Evolutionary conservation across 108 stramenopile species (phyloP).

Genomic region (Fistulifera pelliculosa): DNA sequence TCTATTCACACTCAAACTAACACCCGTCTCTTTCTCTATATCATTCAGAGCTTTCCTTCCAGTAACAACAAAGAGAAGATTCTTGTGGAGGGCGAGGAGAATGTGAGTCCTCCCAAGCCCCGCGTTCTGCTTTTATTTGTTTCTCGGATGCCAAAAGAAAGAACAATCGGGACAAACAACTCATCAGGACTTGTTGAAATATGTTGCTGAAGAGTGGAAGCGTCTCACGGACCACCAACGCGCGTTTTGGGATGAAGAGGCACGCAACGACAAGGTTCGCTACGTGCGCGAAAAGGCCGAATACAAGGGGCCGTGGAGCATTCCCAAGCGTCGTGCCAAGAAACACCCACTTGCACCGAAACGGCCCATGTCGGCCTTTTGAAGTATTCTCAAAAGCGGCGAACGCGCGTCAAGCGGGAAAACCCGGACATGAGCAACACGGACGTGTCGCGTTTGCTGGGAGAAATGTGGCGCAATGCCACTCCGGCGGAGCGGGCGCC

Average conservation of each 20-base stretch:
- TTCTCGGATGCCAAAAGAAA: constrained; percentile 43
- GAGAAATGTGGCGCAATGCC: constrained; percentile 63
- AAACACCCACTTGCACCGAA: constrained; percentile 55
- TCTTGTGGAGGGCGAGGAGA: too few relatives aligned
- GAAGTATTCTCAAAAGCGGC: constrained; percentile 43
- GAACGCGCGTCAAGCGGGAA: constrained; percentile 32
- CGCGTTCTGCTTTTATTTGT: constrained; percentile 60
- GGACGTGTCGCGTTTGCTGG: constrained; percentile 45
- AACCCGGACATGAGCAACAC: constrained; percentile 58
- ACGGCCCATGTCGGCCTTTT: constrained; percentile 65
- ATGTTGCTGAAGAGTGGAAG: constrained; percentile 37
- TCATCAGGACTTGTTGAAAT: neutral
- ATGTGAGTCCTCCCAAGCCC: constrained; percentile 27
- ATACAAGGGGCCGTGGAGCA: constrained; percentile 37
- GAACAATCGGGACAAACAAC: constrained; percentile 16
- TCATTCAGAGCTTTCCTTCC: too few relatives aligned
- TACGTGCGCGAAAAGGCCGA: constrained; percentile 36
- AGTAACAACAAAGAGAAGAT: too few relatives aligned
- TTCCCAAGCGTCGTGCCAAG: constrained; percentile 46
- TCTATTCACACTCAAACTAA: too few relatives aligned
- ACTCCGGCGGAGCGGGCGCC: constrained; percentile 29
- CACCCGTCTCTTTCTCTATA: too few relatives aligned
- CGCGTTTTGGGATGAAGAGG: constrained; percentile 48
- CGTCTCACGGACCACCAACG: constrained; percentile 26
- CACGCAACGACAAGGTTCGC: constrained; percentile 49